These are phyloP conservation scores for Xylaria sp. DNA, from an alignment of 2,329 filamentous ascomycete species.

Conservation along the genomic window DNA sequence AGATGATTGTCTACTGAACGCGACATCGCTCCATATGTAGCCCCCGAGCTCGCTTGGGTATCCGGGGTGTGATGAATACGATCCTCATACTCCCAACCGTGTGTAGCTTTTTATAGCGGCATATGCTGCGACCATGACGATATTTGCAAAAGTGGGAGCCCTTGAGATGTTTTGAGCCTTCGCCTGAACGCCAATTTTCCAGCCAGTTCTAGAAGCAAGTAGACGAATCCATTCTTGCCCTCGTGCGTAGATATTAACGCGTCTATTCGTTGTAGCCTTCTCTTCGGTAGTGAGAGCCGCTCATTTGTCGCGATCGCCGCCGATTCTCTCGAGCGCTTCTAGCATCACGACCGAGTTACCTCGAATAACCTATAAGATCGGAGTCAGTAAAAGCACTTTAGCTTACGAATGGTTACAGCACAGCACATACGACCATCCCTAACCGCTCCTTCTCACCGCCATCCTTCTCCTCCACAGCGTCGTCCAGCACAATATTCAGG, in stretches of 20 bases:
- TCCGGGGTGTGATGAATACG: conserved; percentile 9
- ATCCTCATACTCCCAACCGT: conserved; percentile 18
- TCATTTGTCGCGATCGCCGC: conserved; percentile 62
- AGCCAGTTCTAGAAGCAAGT: conserved; percentile 26
- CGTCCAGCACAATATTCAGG: conserved; percentile 97
- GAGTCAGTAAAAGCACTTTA: conserved; percentile 44
- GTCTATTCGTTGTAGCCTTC: conserved; percentile 27
- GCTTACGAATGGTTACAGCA: too few relatives aligned
- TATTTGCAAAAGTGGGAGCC: conserved; percentile 12
- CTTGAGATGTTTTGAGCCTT: conserved; percentile 28
- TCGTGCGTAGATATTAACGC: conserved; percentile 39
- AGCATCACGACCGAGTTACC: conserved; percentile 99
- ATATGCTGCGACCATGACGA: conserved; percentile 13
- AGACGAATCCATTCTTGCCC: conserved; percentile 20
- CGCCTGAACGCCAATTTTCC: conserved; percentile 38
- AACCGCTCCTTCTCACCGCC: conserved; percentile 90
- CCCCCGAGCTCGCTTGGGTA: conserved; percentile 18
- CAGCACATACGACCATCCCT: conserved; percentile 86
- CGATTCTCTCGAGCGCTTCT: conserved; percentile 79
- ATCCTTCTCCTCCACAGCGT: conserved; percentile 93
- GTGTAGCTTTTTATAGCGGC: conserved; percentile 9
- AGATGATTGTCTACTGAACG: conserved; percentile 8
- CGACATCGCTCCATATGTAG: conserved; percentile 23
- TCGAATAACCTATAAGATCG: conserved; percentile 77
- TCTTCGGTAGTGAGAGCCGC: conserved; percentile 18